Evolutionary conservation across 169 alveolate genomes (phyloP).

Genomic region (Theileria orientalis): DNA sequence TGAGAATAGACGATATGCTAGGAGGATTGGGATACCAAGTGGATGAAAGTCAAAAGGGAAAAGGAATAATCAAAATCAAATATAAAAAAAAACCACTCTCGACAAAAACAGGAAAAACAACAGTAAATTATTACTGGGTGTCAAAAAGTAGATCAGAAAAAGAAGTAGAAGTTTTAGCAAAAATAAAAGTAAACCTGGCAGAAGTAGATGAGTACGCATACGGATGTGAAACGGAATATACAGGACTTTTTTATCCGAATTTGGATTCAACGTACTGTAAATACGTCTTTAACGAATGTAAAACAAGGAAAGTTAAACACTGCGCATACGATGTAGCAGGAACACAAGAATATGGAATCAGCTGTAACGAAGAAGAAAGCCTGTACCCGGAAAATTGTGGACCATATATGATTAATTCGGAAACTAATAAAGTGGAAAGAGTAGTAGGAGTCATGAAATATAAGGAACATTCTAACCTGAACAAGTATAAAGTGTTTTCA

Average conservation of each 20-base stretch:
- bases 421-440: background rate
- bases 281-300: background rate
- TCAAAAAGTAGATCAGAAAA: background rate
- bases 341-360: background rate
- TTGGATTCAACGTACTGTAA: background rate
- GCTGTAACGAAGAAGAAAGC: background rate
- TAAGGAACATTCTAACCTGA: background rate
- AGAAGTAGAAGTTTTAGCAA: background rate
- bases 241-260: background rate
- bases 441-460: background rate
- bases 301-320: background rate
- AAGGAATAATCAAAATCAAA: background rate
- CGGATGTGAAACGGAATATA: slow-evolving; percentile 4
- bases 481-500: background rate
- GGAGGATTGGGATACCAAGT: background rate
- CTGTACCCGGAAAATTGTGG: background rate
- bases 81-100: background rate
- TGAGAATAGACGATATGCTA: background rate
- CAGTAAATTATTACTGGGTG: background rate
- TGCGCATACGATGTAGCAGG: background rate
- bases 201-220: background rate
- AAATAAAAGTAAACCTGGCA: background rate
- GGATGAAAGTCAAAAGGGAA: background rate
- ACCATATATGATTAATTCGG: background rate
- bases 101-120: background rate